These are phyloP conservation scores for Westerdykella sp. DNA, from an alignment of 2,329 filamentous ascomycete genomes.

Conservation along the genomic window DNA sequence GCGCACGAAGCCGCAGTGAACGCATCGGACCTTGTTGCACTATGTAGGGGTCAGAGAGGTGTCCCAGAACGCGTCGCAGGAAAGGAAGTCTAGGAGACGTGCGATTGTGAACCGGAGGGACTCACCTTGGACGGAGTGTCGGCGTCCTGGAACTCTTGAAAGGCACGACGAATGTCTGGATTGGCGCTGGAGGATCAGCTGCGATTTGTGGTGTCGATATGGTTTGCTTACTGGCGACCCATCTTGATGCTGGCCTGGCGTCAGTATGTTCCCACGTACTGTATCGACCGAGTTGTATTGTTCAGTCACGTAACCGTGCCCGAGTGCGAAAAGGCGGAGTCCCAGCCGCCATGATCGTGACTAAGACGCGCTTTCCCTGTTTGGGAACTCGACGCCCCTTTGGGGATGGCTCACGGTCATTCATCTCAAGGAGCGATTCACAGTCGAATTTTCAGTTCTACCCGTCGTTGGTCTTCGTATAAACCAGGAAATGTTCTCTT, in stretches of 20 bases:
- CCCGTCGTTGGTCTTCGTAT: too few species aligned
- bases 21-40: slow-evolving; percentile 46
- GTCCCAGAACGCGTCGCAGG: neutral
- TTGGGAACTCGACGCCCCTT: neutral
- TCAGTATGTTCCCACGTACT: slow-evolving; percentile 11
- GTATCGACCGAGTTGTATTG: slow-evolving; percentile 8
- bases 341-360: neutral
- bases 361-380: slow-evolving; percentile 2
- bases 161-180: slow-evolving; percentile 38
- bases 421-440: too few species aligned
- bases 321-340: neutral
- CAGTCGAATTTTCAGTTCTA: too few species aligned
- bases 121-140: slow-evolving; percentile 38
- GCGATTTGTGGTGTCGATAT: neutral
- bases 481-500: too few species aligned
- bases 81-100: neutral
- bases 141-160: slow-evolving; percentile 38
- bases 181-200: slow-evolving; percentile 32
- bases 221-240: neutral
- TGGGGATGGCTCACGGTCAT: too few species aligned
- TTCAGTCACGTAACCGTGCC: slow-evolving; percentile 8
- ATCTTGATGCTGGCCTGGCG: neutral
- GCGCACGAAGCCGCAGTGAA: slow-evolving; percentile 45
- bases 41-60: slow-evolving; percentile 9
- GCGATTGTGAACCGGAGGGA: slow-evolving; percentile 2